Base-by-base conservation (phyloP, 495 filamentous ascomycete species). In the Daldinia bambusicola region DNA sequence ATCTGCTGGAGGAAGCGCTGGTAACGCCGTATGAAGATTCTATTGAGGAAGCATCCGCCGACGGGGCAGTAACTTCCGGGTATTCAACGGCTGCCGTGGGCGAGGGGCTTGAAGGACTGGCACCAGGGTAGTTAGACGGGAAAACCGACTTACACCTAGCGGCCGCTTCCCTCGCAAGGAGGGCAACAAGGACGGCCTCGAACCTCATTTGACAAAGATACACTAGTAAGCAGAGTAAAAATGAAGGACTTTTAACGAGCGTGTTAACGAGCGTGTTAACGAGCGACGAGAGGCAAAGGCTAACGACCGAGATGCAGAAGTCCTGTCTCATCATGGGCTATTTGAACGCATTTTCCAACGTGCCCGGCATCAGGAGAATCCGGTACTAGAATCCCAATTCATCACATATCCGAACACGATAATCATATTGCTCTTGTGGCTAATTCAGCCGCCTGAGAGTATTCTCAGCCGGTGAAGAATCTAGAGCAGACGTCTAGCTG, bases 101-200 rank as follows among this genome's bases (percentile, higher is more conserved):
- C 26, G 64, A 61, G 57, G 64, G 55, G 57, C 48, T 55, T n/a
- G 64, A 61, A 67, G 48, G 30, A 26, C 45, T 18, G 48, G 64
- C 36, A 26, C 8, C 32, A 48, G 57, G 41, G 43, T 37, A 22
- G 34, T 22, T 20, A n/a, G 55, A 52, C 36, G 36, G 63, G n/a
- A 12, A 20, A 10, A 67, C 64, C 37, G 64, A 37, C 64, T 67
- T 67, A n/a, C 64, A 67, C 57, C 53, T 67, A 18, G 64, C 64
- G 1, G 64, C 64, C n/a, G 38, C 64, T 37, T 67, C 56, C 30
- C 56, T 55, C 38, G 64, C 64, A 16, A 67, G 64, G 36, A 61
- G 56, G 64, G 57, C 57, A 12, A 67, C 64, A 26, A 67, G 22
- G 14, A 67, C 38, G 45, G 64, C 16, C 57, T 67, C 45, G 34